Conservation (phyloP, 768 basidiomycete genomes). For the Lactifluus pinguis region DNA sequence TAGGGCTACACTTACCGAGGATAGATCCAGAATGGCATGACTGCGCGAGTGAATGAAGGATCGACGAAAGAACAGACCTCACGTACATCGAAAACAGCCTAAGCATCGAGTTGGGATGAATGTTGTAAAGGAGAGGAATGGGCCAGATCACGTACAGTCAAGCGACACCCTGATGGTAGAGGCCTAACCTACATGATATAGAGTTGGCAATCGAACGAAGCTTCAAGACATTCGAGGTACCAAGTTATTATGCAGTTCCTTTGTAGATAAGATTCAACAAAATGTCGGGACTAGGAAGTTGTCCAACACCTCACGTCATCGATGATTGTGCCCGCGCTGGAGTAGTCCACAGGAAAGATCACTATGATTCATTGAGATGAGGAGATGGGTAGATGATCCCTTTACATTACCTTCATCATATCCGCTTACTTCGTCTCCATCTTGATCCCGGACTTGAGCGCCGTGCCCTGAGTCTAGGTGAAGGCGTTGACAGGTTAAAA, state of each 20-base stretch:
- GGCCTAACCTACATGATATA: slow-evolving; percentile 24
- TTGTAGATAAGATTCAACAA: background rate
- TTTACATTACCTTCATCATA: slow-evolving; percentile 25
- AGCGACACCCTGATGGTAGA: slow-evolving; percentile 41
- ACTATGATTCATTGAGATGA: slow-evolving; percentile 12
- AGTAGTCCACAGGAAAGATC: slow-evolving; percentile 43
- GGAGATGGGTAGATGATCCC: background rate
- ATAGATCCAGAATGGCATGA: slow-evolving; percentile 37
- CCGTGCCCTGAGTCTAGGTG: slow-evolving; percentile 38
- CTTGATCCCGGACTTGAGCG: slow-evolving; percentile 35
- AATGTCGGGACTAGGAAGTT: background rate
- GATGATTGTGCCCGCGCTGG: slow-evolving; percentile 36
- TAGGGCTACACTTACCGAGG: slow-evolving; percentile 23
- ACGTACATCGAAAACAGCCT: slow-evolving; percentile 19
- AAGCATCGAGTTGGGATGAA: background rate
- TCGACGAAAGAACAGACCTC: background rate
- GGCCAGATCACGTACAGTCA: slow-evolving; percentile 27
- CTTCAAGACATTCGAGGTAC: background rate
- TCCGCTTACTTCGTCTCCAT: slow-evolving; percentile 35
- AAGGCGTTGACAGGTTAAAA: background rate
- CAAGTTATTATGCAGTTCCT: slow-evolving; percentile 16
- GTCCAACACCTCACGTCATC: slow-evolving; percentile 34
- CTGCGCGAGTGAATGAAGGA: slow-evolving; percentile 15
- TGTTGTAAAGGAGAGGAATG: background rate
- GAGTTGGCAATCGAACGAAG: background rate